These are phyloP conservation scores for Fusarium torreyae DNA, from an alignment of 2,329 filamentous ascomycete genomes.

Conservation along the genomic window DNA sequence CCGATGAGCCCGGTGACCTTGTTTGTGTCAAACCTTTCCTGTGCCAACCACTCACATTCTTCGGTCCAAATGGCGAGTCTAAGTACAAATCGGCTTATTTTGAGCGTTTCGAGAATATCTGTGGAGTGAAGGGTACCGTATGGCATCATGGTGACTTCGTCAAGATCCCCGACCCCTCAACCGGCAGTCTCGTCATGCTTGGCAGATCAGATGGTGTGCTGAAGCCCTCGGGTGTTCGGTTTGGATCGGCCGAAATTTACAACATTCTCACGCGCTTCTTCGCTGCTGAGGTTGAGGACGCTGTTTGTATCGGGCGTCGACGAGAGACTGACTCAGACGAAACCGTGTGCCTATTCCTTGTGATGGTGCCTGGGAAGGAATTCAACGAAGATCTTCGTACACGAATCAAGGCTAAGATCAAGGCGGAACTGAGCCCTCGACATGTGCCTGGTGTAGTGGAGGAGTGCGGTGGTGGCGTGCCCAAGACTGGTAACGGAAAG, in stretches of 20 bases:
- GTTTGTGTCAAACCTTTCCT: constrained; percentile 91
- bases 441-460: constrained; percentile 91
- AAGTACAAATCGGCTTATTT: constrained; percentile 92
- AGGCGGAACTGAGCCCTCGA: constrained; percentile 84
- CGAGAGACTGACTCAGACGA: constrained; percentile 82
- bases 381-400: constrained; percentile 74
- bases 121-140: constrained; percentile 61
- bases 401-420: constrained; percentile 77
- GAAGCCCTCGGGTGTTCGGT: constrained; percentile 92
- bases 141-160: constrained; percentile 99
- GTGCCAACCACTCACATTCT: constrained; percentile 92
- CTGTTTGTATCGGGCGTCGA: constrained; percentile 87
- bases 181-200: constrained; percentile 89
- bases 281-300: constrained; percentile 82
- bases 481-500: constrained; percentile 94
- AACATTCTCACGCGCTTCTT: constrained; percentile 93
- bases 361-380: constrained; percentile 72
- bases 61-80: constrained; percentile 73
- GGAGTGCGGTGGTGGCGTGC: constrained; percentile 84
- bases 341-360: constrained; percentile 89
- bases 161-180: constrained; percentile 73
- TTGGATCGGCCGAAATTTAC: constrained; percentile 96
- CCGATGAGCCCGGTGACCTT: constrained; percentile 85
- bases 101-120: constrained; percentile 76
- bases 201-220: constrained; percentile 93